Conservation (phyloP, 768 basidiomycete species). For the Boletus speciosus region DNA sequence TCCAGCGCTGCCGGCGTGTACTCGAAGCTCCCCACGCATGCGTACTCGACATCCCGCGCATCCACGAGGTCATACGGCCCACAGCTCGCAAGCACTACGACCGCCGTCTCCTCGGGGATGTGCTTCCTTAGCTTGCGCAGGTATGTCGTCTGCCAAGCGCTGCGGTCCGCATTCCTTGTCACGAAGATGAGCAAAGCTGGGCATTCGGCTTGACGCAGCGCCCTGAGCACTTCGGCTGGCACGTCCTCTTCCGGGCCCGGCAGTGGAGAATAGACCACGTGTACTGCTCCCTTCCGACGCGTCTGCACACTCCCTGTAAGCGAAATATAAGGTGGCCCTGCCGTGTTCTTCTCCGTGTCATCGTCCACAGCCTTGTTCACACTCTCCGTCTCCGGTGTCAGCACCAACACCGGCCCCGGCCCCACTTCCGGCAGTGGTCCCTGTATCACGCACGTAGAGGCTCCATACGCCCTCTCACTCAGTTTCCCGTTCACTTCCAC, state of each 20-base stretch:
- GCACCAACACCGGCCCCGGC: conserved; percentile 37
- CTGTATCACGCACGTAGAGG: conserved; percentile 46
- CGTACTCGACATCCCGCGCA: conserved; percentile 24
- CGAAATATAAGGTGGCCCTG: conserved; percentile 51
- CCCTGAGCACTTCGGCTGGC: conserved; percentile 1
- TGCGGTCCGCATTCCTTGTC: conserved; percentile 53
- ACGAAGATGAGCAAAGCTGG: conserved; percentile 41
- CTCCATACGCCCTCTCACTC: conserved; percentile 45
- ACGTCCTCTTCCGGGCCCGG: conserved; percentile 3
- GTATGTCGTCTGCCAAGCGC: conserved; percentile 49
- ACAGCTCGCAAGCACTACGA: conserved; percentile 57
- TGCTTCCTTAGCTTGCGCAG: conserved; percentile 30
- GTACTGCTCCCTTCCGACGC: conserved; percentile 34
- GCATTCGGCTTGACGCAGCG: not conserved
- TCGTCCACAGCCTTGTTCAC: conserved; percentile 64
- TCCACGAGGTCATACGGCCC: conserved; percentile 59
- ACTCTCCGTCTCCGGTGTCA: conserved; percentile 57
- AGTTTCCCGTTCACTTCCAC: conserved; percentile 40
- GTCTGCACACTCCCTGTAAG: conserved; percentile 41
- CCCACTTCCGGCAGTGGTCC: conserved; percentile 36
- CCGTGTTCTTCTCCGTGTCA: conserved; percentile 53
- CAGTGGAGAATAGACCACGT: conserved; percentile 44
- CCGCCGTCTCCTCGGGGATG: conserved; percentile 22
- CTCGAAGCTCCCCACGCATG: conserved; percentile 56
- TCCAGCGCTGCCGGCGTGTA: conserved; percentile 52